Base-by-base conservation (phyloP, 352 stramenopile genomes). In the Globisporangium nagaii region DNA sequence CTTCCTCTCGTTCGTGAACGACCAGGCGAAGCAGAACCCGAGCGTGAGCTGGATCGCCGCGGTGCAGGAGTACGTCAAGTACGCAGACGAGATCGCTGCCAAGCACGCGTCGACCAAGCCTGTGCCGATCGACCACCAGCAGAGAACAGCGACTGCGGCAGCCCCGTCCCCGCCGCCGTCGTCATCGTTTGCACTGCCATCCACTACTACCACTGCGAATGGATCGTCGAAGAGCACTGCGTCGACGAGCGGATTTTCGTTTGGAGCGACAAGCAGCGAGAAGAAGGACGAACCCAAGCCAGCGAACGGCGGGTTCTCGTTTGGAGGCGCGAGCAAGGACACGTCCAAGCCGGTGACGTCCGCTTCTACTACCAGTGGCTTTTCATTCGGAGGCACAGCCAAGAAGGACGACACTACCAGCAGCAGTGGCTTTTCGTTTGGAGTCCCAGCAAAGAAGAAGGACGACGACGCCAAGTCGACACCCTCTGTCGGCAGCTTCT, bases 21-120 rank as follows among this genome's bases (percentile, higher is more conserved):
- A 68, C 39, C 80, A 93, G 52, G 62, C 71, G 13, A 71, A 79
- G 45, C 76, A 82, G 54, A 88, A 89, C 54, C 79, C 79, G 34
- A 81, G 70, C 48, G 68, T 65, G 13, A 84, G 75, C 59, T 95
- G 85, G 84, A 71, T 70, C 30, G 65, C 56, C 0, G 76, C 78
- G 19, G 69, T 84, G 28, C 65, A 90, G 71, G 84, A 94, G 28
- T 94, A 94, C 47, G 43, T 90, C 27, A 79, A 79, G 54, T 79
- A 90, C 45, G 84, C 80, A 25, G 52, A 61, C 34, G 66, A 70
- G 30, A 83, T 94, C 31, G 77, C 65, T 4, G 58, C 56, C 39
- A 88, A 89, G 51, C 68, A 88, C 62, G 75, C 75, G 17, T 66
- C 73, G 17, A 83, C 75, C 22, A 88, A 82, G 53, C 74, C 78